Conservation (phyloP, 2,329 filamentous ascomycete species). For the Fusarium sp. region DNA sequence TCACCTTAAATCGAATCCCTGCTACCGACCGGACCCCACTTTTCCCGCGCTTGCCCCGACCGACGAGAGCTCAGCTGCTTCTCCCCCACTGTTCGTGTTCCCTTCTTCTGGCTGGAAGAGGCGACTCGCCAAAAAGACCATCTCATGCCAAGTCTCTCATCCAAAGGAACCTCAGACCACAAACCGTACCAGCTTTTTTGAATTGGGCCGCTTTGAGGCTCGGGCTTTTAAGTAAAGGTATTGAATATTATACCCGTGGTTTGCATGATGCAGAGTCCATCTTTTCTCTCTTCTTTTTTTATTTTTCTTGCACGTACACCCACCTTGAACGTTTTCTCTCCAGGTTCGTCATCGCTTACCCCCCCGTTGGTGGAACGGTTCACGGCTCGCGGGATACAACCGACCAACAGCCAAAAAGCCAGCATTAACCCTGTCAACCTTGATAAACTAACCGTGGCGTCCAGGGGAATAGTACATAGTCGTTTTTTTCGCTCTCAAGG, state of each 20-base stretch:
- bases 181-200: neutral
- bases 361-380: neutral
- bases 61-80: neutral
- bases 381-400: neutral
- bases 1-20: conserved; percentile 35
- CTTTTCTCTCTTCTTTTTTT: neutral
- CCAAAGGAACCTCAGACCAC: neutral
- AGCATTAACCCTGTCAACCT: neutral
- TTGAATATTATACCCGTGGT: neutral
- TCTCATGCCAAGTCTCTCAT: neutral
- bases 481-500: neutral
- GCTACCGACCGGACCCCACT: conserved; percentile 2
- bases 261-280: neutral
- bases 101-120: neutral
- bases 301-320: neutral
- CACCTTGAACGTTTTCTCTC: neutral
- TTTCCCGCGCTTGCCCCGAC: neutral
- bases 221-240: neutral
- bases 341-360: neutral
- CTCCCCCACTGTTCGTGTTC: neutral
- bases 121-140: neutral
- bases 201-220: neutral
- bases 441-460: conserved; percentile 3
- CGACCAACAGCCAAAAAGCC: neutral
- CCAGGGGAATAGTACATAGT: neutral